Evolutionary conservation across 2,329 filamentous ascomycete species (phyloP).

Genomic region (Fulvia fulva): DNA sequence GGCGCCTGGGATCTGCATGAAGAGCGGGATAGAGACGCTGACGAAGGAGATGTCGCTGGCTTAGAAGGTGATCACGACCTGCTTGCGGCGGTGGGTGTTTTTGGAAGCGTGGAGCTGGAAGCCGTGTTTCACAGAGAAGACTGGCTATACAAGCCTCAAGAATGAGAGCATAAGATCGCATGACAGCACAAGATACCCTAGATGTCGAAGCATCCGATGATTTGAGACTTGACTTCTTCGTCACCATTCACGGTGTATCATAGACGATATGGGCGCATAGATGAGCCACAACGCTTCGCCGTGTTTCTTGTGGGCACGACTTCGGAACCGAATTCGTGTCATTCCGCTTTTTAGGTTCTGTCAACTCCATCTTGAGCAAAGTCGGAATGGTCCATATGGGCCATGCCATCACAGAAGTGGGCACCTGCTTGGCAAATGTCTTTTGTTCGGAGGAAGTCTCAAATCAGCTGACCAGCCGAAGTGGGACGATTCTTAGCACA

Average conservation of each 20-base stretch:
- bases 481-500: background rate
- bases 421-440: background rate
- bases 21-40: constrained; percentile 62
- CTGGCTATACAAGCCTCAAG: constrained; percentile 30
- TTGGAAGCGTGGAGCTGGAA: constrained; percentile 65
- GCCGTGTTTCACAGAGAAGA: constrained; percentile 40
- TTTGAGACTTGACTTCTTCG: background rate
- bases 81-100: constrained; percentile 67
- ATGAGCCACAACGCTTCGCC: too few relatives aligned
- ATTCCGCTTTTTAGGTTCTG: too few relatives aligned
- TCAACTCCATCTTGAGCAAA: too few relatives aligned
- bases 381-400: too few relatives aligned
- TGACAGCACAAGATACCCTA: background rate
- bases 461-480: background rate
- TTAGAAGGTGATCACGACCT: constrained; percentile 63
- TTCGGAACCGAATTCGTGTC: too few relatives aligned
- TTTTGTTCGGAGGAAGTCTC: background rate
- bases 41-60: constrained; percentile 58
- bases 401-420: background rate
- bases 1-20: constrained; percentile 71
- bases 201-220: background rate
- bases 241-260: too few relatives aligned
- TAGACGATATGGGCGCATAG: too few relatives aligned
- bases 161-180: background rate
- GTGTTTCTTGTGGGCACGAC: too few relatives aligned